Percentiles rank a stretch among this genome's conserved stretches.
Conservation (phyloP, 2,329 filamentous ascomycete genomes). For the Ophiostoma tasmaniense region DNA sequence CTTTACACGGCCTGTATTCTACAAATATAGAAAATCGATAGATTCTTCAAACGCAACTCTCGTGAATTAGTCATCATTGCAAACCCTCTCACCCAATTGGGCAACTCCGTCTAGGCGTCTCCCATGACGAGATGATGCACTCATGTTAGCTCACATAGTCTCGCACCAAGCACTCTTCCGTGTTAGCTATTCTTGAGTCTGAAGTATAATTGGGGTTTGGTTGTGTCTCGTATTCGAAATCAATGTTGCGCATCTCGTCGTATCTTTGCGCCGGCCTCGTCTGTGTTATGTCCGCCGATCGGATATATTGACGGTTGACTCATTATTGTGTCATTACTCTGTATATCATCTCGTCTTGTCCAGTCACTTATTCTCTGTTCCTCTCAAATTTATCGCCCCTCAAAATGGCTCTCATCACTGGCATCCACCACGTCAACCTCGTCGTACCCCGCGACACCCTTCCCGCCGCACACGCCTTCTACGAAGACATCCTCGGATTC, state of each 20-base stretch:
- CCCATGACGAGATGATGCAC: not conserved
- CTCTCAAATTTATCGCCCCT: too few relatives aligned
- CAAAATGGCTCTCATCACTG: slow-evolving; percentile 23
- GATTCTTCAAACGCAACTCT: too few relatives aligned
- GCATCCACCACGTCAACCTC: slow-evolving; percentile 45
- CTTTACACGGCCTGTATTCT: too few relatives aligned
- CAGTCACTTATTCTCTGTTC: too few relatives aligned
- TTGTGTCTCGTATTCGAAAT: not conserved
- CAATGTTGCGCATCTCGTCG: too few relatives aligned
- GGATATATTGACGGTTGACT: not conserved
- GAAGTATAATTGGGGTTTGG: not conserved
- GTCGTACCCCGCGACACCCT: slow-evolving; percentile 47
- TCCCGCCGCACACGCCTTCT: slow-evolving; percentile 44
- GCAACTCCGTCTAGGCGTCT: slow-evolving; percentile 2
- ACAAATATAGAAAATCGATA: too few relatives aligned
- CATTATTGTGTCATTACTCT: too few relatives aligned
- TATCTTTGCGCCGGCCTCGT: not conserved
- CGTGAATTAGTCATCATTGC: not conserved
- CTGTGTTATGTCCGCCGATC: not conserved
- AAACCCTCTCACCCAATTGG: not conserved
- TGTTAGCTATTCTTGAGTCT: not conserved
- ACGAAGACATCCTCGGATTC: slow-evolving; percentile 47
- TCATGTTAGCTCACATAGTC: not conserved
- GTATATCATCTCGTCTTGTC: too few relatives aligned
- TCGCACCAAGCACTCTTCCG: not conserved